These are phyloP conservation scores for Xylariaceae sp. DNA, from an alignment of 2,329 filamentous ascomycete species.

Conservation along the genomic window DNA sequence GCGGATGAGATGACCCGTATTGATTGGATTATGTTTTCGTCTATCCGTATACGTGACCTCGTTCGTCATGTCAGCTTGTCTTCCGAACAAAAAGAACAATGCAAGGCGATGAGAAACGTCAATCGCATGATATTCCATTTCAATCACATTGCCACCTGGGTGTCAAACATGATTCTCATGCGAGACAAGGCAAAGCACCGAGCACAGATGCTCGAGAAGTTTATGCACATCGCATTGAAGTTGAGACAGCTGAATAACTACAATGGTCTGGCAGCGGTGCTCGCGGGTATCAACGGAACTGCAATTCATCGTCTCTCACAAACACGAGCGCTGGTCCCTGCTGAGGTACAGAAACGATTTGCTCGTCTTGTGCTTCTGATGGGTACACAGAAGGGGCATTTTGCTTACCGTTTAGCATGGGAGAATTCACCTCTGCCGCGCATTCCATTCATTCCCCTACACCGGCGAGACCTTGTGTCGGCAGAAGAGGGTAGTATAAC, in stretches of 20 bases:
- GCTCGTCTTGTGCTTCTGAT: constrained; percentile 86
- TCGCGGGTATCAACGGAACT: constrained; percentile 87
- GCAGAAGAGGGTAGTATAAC: constrained; percentile 91
- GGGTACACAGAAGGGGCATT: constrained; percentile 88
- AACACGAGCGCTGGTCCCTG: constrained; percentile 71
- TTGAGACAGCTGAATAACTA: constrained; percentile 93
- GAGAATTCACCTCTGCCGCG: constrained; percentile 87
- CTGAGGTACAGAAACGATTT: constrained; percentile 74
- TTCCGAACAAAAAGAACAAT: constrained; percentile 66
- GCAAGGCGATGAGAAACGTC: constrained; percentile 76
- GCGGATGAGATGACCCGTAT: constrained; percentile 91
- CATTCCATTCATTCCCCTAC: constrained; percentile 90
- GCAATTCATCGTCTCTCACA: constrained; percentile 78
- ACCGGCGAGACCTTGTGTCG: constrained; percentile 82
- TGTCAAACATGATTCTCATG: constrained; percentile 78
- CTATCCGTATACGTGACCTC: constrained; percentile 87
- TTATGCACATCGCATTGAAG: constrained; percentile 85
- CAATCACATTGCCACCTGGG: constrained; percentile 80
- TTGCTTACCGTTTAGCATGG: constrained; percentile 95
- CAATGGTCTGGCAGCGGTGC: constrained; percentile 88
- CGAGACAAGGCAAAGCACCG: constrained; percentile 95
- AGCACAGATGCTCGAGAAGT: constrained; percentile 87
- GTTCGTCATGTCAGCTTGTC: constrained; percentile 85
- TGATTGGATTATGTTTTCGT: constrained; percentile 97
- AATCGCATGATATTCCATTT: constrained; percentile 94